These are phyloP conservation scores for Candida pseudofarinosa DNA, from an alignment of 805 yeast genomes.

Conservation along the genomic window DNA sequence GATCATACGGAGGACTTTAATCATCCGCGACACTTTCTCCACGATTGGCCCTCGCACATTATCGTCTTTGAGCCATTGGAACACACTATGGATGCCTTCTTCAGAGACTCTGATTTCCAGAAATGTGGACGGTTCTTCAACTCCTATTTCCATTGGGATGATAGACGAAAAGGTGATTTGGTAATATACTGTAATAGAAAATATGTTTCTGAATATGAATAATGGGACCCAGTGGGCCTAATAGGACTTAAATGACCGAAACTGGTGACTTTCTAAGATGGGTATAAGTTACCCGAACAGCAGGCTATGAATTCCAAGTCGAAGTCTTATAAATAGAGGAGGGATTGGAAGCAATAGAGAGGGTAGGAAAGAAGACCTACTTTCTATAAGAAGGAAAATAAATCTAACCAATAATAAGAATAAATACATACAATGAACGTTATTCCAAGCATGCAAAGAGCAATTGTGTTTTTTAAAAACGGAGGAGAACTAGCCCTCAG, in stretches of 20 bases:
- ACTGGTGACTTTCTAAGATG: too few relatives aligned
- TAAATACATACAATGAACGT: too few relatives aligned
- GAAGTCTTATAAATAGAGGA: too few relatives aligned
- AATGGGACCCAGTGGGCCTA: too few relatives aligned
- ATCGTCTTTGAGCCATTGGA: slow-evolving; percentile 68
- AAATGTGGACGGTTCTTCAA: slow-evolving; percentile 64
- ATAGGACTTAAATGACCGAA: too few relatives aligned
- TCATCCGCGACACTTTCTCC: slow-evolving; percentile 1
- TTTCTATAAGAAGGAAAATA: too few relatives aligned
- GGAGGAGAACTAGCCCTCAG: slow-evolving; percentile 40
- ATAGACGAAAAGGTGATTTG: slow-evolving; percentile 73
- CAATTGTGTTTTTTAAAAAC: slow-evolving; percentile 38
- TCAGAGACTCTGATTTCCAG: slow-evolving; percentile 40
- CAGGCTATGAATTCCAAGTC: too few relatives aligned
- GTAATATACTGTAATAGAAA: slow-evolving; percentile 52
- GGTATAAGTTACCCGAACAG: too few relatives aligned
- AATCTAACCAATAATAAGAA: too few relatives aligned
- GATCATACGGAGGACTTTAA: neutral
- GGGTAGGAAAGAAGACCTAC: too few relatives aligned
- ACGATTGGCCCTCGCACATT: slow-evolving; percentile 66
- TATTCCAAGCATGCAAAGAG: slow-evolving; percentile 41
- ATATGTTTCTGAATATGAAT: too few relatives aligned
- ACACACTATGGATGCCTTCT: slow-evolving; percentile 34
- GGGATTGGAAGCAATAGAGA: too few relatives aligned
- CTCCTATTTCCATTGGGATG: slow-evolving; percentile 81